A percentile compares a stretch with the other conserved stretches of the same genome.
Conservation (phyloP, 331 rosid species). For the Prunus yedoensis region DNA sequence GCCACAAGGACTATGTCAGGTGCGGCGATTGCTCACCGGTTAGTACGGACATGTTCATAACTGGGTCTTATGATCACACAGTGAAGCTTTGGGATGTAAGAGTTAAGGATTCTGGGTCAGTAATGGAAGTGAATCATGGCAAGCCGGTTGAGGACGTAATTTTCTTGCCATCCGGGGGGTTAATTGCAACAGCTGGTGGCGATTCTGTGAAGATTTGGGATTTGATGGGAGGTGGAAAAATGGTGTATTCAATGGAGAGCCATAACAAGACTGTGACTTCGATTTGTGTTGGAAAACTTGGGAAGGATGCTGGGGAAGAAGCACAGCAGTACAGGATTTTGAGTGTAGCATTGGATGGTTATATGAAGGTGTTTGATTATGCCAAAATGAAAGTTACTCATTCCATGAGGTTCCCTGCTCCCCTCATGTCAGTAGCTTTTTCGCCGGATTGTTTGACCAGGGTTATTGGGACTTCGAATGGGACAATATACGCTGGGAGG, state of each 20-base stretch:
- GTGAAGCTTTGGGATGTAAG: conserved; percentile 89
- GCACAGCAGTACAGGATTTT: conserved; percentile 61
- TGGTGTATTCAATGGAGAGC: conserved; percentile 76
- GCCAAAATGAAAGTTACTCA: conserved; percentile 67
- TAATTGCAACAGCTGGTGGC: conserved; percentile 86
- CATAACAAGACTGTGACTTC: conserved; percentile 91
- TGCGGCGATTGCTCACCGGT: conserved; percentile 87
- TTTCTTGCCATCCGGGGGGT: conserved; percentile 76
- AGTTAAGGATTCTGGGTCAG: conserved; percentile 46
- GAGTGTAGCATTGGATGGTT: conserved; percentile 91
- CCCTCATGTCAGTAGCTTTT: conserved; percentile 35
- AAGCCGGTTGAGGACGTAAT: conserved; percentile 78
- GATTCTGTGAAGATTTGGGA: conserved; percentile 90
- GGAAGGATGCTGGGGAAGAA: conserved; percentile 47
- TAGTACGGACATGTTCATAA: conserved; percentile 50
- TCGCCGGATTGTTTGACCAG: conserved; percentile 64
- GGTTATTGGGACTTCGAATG: conserved; percentile 86
- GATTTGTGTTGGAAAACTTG: conserved; percentile 55
- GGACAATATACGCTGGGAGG: conserved; percentile 71
- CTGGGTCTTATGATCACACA: conserved; percentile 88
- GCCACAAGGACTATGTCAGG: conserved; percentile 86
- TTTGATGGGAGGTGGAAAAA: conserved; percentile 75
- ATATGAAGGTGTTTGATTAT: conserved; percentile 90
- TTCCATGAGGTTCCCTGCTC: conserved; percentile 90
- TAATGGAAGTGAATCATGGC: conserved; percentile 62